Evolutionary conservation across 495 filamentous ascomycete genomes (phyloP), one percentile per base, ranked within the genome.

Genomic region (Platismatia glauca): DNA sequence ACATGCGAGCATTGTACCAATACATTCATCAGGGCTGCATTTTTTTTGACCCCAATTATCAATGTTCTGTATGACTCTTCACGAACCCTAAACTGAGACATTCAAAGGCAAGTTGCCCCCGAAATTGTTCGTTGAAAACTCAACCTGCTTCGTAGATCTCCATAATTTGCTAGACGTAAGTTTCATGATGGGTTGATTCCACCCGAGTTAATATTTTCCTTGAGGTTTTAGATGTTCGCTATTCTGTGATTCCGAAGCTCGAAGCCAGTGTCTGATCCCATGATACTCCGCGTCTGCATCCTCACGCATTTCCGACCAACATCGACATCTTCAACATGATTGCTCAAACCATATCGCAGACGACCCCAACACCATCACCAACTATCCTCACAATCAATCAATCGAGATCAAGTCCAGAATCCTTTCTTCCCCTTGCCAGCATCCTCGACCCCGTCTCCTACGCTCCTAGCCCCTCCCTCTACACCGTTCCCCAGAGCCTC

Each of bases 371-470:
- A 5, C 20, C 52, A 31, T 65, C 93, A 87, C 93, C 94, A 8
- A 65, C 93, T 89, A 74, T 86, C 84, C n/a, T 82, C 86, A 67
- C 91, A 94, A 37, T 37, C 34, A 39, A 43, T 73, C 82, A 84
- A 0, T 88, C 88, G 0, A 79, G 81, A 3, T 71, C 76, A 39
- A 77, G 3, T 80, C 85, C 73, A 24, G 80, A 91, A 33, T 80
- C 79, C 61, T 79, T 82, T 65, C 84, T 91, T 39, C 84, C 90
- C 69, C 85, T 88, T 75, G 5, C 86, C 86, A 34, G 86, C 85
- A 70, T 87, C 77, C 76, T 89, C 86, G 43, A 87, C 79, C 0
- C 86, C 85, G 71, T 82, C 78, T 87, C 55, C 24, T 81, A 91
- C 16, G 81, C 93, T 16, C 93, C 89, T 72, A 75, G 75, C 5